These are phyloP conservation scores for Melaleuca alternifolia DNA, from an alignment of 345 rosid genomes.

Conservation along the genomic window DNA sequence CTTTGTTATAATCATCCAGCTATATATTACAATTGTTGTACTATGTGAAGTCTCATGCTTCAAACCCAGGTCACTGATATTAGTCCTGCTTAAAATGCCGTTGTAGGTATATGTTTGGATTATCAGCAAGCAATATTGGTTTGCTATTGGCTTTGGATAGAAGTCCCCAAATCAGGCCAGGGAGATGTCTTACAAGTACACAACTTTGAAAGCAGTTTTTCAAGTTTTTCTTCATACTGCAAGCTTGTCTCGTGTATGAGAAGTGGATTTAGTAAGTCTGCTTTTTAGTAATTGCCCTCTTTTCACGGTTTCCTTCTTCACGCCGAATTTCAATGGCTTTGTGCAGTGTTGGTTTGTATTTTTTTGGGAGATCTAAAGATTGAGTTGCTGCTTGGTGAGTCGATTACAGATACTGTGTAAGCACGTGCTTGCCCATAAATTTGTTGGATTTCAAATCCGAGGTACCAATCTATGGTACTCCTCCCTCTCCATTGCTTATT, in stretches of 20 bases:
- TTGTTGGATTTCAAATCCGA: conserved; percentile 13
- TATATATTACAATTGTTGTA: neutral
- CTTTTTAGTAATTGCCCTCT: neutral
- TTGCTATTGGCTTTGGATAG: conserved; percentile 82
- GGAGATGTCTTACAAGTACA: conserved; percentile 77
- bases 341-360: neutral
- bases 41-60: neutral
- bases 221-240: neutral
- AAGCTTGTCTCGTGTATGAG: neutral
- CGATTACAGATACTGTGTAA: neutral
- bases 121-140: conserved; percentile 56
- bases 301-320: neutral
- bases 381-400: neutral
- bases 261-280: conserved; percentile 6
- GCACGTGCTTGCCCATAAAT: neutral
- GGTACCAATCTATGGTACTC: conserved; percentile 9
- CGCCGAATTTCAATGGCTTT: neutral
- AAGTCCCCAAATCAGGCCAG: conserved; percentile 44
- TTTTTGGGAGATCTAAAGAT: neutral
- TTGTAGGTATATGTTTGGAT: conserved; percentile 55
- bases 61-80: neutral
- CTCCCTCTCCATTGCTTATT: conserved; percentile 12
- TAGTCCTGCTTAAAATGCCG: neutral
- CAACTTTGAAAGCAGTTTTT: conserved; percentile 36
- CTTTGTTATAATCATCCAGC: neutral